phyloP scores from a whole-genome alignment of 2,329 filamentous ascomycete species.

The Aspergillus amoenus region DNA sequence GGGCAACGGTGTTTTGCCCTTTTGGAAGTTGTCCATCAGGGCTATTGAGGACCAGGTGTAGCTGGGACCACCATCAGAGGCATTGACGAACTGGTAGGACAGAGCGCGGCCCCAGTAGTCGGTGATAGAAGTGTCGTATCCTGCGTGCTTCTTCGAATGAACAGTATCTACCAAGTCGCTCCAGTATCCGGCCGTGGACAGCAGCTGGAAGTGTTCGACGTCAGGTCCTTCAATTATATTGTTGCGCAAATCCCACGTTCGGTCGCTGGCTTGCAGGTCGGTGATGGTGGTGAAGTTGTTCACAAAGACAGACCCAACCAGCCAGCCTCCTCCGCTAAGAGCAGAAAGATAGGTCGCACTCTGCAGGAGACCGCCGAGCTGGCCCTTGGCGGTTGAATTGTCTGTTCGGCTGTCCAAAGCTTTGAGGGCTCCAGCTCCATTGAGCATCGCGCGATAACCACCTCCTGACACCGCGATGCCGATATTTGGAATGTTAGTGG shows the following conservation, averaged over 20 bases:
- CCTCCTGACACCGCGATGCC: slow-evolving; percentile 79
- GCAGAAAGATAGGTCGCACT: slow-evolving; percentile 77
- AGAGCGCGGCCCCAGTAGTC: slow-evolving; percentile 70
- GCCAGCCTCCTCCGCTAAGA: slow-evolving; percentile 80
- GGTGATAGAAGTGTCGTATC: slow-evolving; percentile 71
- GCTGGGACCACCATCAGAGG: slow-evolving; percentile 67
- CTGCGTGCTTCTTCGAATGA: slow-evolving; percentile 60
- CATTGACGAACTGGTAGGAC: slow-evolving; percentile 82
- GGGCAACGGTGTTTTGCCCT: slow-evolving; percentile 68
- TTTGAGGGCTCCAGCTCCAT: slow-evolving; percentile 74
- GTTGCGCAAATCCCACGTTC: slow-evolving; percentile 32
- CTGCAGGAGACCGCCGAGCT: slow-evolving; percentile 79
- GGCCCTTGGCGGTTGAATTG: slow-evolving; percentile 61
- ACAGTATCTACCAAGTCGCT: slow-evolving; percentile 59
- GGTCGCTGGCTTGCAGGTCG: slow-evolving; percentile 18
- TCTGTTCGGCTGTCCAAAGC: slow-evolving; percentile 75
- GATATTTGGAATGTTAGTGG: slow-evolving; percentile 63
- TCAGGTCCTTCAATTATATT: slow-evolving; percentile 50
- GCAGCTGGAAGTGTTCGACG: slow-evolving; percentile 37
- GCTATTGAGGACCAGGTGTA: slow-evolving; percentile 84
- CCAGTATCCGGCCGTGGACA: slow-evolving; percentile 62
- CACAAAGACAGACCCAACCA: slow-evolving; percentile 75
- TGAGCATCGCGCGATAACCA: slow-evolving; percentile 83
- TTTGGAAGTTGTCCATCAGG: slow-evolving; percentile 58
- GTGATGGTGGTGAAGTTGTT: slow-evolving; percentile 74